Conservation (phyloP, 2,329 filamentous ascomycete species). For the Ciborinia camelliae region DNA sequence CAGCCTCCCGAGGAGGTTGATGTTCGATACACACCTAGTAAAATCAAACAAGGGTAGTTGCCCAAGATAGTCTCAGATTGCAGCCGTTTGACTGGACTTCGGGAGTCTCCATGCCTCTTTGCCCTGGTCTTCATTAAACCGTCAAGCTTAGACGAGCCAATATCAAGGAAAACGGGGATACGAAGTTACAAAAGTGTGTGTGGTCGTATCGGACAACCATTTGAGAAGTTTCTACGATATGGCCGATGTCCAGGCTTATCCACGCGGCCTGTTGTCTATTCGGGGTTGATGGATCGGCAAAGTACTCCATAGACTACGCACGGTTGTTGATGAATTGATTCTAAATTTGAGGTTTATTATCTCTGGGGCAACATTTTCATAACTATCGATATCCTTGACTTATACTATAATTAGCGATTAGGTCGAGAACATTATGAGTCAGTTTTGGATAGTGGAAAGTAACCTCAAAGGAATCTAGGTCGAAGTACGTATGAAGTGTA, state of each 20-base stretch:
- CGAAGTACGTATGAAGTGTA: conserved; percentile 15
- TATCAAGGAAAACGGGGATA: not conserved
- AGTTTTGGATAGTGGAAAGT: conserved; percentile 8
- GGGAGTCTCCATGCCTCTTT: conserved; percentile 7
- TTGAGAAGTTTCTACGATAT: not conserved
- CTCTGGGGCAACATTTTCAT: conserved; percentile 8
- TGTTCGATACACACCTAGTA: conserved; percentile 20
- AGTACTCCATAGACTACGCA: not conserved
- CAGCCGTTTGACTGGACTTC: conserved; percentile 25
- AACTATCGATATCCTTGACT: conserved; percentile 13
- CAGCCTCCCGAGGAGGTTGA: conserved; percentile 23
- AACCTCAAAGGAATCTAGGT: conserved; percentile 12
- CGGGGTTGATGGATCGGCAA: not conserved
- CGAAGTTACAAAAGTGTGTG: not conserved
- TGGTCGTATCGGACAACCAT: conserved; percentile 1
- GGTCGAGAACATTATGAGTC: conserved; percentile 20
- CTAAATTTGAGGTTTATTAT: conserved; percentile 7
- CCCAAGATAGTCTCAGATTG: conserved; percentile 22
- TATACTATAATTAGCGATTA: not conserved
- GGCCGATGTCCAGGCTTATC: not conserved
- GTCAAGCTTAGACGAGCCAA: conserved; percentile 4
- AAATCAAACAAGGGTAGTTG: conserved; percentile 20
- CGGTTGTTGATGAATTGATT: not conserved
- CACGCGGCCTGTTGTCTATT: conserved; percentile 12
- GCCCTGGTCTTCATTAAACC: conserved; percentile 4